A percentile compares a stretch with the other conserved stretches of the same genome.
These are phyloP conservation scores for Boletus coccyginus DNA, from an alignment of 768 basidiomycete genomes.

Conservation along the genomic window DNA sequence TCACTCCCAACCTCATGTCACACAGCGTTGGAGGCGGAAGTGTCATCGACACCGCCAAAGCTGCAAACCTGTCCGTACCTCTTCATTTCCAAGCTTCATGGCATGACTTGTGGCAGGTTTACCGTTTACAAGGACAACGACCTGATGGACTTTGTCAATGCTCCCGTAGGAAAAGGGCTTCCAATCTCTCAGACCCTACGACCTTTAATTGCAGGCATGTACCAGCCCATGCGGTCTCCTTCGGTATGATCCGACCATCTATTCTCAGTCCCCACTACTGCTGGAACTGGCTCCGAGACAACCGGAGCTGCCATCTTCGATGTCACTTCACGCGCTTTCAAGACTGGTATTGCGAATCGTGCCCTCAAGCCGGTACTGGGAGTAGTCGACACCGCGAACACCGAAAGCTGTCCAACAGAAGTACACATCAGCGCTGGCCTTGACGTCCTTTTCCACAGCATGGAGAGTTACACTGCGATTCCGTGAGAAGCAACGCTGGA, in stretches of 20 bases:
- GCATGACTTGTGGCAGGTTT: conserved; percentile 50
- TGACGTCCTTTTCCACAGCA: conserved; percentile 93
- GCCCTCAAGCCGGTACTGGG: conserved; percentile 89
- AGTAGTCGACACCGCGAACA: conserved; percentile 86
- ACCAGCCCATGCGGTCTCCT: background rate
- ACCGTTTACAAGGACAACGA: conserved; percentile 90
- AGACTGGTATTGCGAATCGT: conserved; percentile 93
- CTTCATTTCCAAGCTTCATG: background rate
- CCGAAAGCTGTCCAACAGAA: conserved; percentile 85
- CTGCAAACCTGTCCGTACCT: conserved; percentile 74
- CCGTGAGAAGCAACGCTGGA: conserved; percentile 50
- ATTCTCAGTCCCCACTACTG: conserved; percentile 60
- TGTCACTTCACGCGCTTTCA: conserved; percentile 88
- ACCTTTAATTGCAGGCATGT: conserved; percentile 79
- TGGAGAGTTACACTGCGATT: conserved; percentile 94
- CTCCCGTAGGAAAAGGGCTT: conserved; percentile 89
- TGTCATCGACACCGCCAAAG: conserved; percentile 94
- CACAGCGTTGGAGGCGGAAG: conserved; percentile 86
- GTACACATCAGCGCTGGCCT: conserved; percentile 94
- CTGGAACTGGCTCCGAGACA: conserved; percentile 92
- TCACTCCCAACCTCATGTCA: background rate
- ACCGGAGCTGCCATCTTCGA: conserved; percentile 94
- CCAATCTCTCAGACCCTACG: conserved; percentile 72
- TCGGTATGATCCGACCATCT: background rate
- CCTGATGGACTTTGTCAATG: conserved; percentile 95